These are phyloP conservation scores for Penicillium sp. DNA, from an alignment of 2,329 filamentous ascomycete species.

Conservation along the genomic window DNA sequence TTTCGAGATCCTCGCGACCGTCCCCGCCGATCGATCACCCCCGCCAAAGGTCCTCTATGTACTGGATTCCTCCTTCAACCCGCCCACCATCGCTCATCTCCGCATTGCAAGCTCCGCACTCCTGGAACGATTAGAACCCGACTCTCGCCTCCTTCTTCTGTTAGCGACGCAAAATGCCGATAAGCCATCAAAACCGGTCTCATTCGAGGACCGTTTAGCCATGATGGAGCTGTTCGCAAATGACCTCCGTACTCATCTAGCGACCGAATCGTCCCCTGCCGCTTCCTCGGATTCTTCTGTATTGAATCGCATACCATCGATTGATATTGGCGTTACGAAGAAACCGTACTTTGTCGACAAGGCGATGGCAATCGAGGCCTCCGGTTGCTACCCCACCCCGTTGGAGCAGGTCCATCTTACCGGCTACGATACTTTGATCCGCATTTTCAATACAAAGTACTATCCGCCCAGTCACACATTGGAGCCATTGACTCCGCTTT, in stretches of 20 bases:
- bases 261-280: slow-evolving; percentile 7
- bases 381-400: slow-evolving; percentile 31
- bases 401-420: slow-evolving; percentile 45
- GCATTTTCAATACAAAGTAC: slow-evolving; percentile 47
- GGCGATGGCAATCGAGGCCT: slow-evolving; percentile 39
- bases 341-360: slow-evolving; percentile 47
- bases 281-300: slow-evolving; percentile 5
- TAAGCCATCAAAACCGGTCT: slow-evolving; percentile 49
- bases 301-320: slow-evolving; percentile 24
- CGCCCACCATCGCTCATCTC: slow-evolving; percentile 56
- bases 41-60: slow-evolving; percentile 50
- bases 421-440: slow-evolving; percentile 46
- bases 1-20: slow-evolving; percentile 26
- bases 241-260: slow-evolving; percentile 35
- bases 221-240: slow-evolving; percentile 47
- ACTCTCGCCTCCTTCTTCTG: slow-evolving; percentile 50
- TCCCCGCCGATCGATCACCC: slow-evolving; percentile 11
- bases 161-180: slow-evolving; percentile 62
- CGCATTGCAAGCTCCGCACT: slow-evolving; percentile 52
- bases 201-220: slow-evolving; percentile 45
- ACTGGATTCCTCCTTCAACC: slow-evolving; percentile 62
- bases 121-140: slow-evolving; percentile 27
- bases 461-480: slow-evolving; percentile 44
- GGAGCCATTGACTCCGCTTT: slow-evolving; percentile 38
- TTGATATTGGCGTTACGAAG: slow-evolving; percentile 47